Evolutionary conservation across 768 basidiomycete species (phyloP), one percentile per base, ranked within the genome.

Genomic region (Coprinellus micaceus): DNA sequence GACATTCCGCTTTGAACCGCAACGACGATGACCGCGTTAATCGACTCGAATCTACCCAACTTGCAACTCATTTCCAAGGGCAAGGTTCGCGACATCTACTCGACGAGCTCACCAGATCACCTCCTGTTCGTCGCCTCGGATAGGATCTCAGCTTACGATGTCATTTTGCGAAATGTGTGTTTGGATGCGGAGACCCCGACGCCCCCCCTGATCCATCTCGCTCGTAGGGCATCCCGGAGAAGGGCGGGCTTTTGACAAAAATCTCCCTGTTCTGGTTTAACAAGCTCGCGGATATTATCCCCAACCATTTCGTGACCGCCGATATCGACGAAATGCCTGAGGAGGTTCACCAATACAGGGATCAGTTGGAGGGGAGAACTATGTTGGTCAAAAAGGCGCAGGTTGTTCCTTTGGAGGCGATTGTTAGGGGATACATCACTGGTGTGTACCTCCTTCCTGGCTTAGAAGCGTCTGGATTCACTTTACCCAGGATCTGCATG

Each of bases 201-300:
- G 7, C 19, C 17, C 11, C 36, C 11, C 12, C 48, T 33, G 26
- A 46, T 46, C 33, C 33, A 30, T 58, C 29, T n/a, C 30, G 48
- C 48, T 50, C 48, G 43, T 60, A 99, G 96, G 95, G 94, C 6
- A 93, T 99, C 59, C 94, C 96, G 15, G 85, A 86, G 60, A 99
- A 99, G 69, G 96, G 97, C 54, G 85, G 84, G 64, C 79, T 97
- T 30, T 78, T 99, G 46, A 97, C 94, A 7, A 76, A 86, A 55
- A 85, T 98, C 59, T 98, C 97, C 17, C 76, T 91, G 52, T 98
- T 95, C 78, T 99, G 96, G 96, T 99, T 98, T 73, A 72, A 86
- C 52, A 88, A 88, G 69, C 84, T 98, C 25, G 71, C 71, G 25
- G 67, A 84, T 49, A 83, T 96, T 65, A 83, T 96, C 60, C 90